These are phyloP conservation scores for Apiotrichum akiyoshidainum DNA, from an alignment of 1,284 basidiomycete genomes.

Conservation along the genomic window DNA sequence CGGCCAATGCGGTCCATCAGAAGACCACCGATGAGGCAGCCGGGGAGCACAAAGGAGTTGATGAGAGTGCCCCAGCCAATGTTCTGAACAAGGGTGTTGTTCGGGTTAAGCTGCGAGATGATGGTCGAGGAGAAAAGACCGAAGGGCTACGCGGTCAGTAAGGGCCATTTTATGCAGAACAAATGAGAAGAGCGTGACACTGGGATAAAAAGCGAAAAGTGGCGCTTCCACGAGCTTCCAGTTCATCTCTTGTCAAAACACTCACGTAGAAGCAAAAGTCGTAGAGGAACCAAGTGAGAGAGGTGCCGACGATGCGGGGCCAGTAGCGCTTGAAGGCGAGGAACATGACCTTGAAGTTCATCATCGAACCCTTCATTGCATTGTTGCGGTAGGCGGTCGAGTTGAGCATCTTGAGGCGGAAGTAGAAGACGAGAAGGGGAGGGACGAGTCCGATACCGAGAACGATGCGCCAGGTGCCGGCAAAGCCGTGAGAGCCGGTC, in stretches of 20 bases:
- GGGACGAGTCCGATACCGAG: constrained; percentile 31
- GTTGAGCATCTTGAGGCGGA: constrained; percentile 33
- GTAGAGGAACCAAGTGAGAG: constrained; percentile 58
- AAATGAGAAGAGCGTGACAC: too few relatives aligned
- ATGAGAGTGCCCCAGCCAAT: constrained; percentile 36
- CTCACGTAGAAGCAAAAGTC: constrained; percentile 53
- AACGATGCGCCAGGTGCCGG: constrained; percentile 30
- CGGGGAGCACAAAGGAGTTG: constrained; percentile 52
- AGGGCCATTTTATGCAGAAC: too few relatives aligned
- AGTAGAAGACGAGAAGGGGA: constrained; percentile 33
- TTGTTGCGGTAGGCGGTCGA: constrained; percentile 33
- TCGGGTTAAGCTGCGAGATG: constrained; percentile 58
- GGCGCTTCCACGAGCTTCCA: too few relatives aligned
- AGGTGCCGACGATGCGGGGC: constrained; percentile 59
- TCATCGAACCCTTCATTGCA: constrained; percentile 22
- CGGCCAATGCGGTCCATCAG: constrained; percentile 66
- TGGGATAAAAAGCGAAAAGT: too few relatives aligned
- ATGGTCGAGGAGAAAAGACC: constrained; percentile 64
- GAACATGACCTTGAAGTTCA: constrained; percentile 15
- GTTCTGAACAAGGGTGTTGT: constrained; percentile 43
- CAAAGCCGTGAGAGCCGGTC: constrained; percentile 11
- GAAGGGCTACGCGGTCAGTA: constrained; percentile 53
- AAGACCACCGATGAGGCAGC: constrained; percentile 70
- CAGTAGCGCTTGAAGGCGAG: constrained; percentile 65
- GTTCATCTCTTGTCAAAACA: too few relatives aligned